These are phyloP conservation scores for Scleroderma citrinum DNA, from an alignment of 768 basidiomycete genomes.

Conservation along the genomic window DNA sequence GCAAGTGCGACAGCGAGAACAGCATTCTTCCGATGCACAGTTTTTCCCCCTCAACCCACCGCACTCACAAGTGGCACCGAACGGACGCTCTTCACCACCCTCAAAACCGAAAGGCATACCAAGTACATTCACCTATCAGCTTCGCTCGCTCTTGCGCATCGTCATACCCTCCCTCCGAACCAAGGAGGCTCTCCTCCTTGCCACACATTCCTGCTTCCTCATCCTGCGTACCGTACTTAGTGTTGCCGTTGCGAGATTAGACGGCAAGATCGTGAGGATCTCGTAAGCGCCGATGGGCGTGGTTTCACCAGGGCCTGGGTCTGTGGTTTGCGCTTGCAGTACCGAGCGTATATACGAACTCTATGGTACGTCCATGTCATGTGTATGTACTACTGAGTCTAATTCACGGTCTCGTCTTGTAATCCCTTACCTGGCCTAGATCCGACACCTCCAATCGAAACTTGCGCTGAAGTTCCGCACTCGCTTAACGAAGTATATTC, in stretches of 20 bases:
- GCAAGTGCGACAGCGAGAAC: constrained; percentile 55
- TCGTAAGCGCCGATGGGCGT: constrained; percentile 80
- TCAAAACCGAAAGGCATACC: constrained; percentile 60
- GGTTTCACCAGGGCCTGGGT: constrained; percentile 74
- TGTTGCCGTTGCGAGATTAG: constrained; percentile 80
- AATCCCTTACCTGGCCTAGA: constrained; percentile 37
- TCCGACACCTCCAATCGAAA: constrained; percentile 83
- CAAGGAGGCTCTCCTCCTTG: constrained; percentile 68
- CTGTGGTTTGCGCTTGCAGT: constrained; percentile 90
- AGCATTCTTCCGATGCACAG: constrained; percentile 46
- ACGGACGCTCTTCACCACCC: constrained; percentile 4
- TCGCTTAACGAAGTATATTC: constrained; percentile 82
- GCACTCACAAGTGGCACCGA: constrained; percentile 9
- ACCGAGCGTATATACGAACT: constrained; percentile 93
- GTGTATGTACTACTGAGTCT: background rate
- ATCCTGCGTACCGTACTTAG: constrained; percentile 83
- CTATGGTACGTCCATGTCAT: constrained; percentile 54
- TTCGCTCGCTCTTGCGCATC: constrained; percentile 67
- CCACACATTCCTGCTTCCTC: constrained; percentile 79
- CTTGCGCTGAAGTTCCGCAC: constrained; percentile 80
- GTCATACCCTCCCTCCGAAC: constrained; percentile 57
- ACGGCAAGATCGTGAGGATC: constrained; percentile 86
- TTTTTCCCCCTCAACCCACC: constrained; percentile 57
- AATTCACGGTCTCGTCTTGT: background rate
- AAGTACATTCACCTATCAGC: constrained; percentile 61